Percentiles rank a stretch among this genome's conserved stretches.
phyloP scores from a whole-genome alignment of 2,329 filamentous ascomycete species.

The Alternaria metachromatica region DNA sequence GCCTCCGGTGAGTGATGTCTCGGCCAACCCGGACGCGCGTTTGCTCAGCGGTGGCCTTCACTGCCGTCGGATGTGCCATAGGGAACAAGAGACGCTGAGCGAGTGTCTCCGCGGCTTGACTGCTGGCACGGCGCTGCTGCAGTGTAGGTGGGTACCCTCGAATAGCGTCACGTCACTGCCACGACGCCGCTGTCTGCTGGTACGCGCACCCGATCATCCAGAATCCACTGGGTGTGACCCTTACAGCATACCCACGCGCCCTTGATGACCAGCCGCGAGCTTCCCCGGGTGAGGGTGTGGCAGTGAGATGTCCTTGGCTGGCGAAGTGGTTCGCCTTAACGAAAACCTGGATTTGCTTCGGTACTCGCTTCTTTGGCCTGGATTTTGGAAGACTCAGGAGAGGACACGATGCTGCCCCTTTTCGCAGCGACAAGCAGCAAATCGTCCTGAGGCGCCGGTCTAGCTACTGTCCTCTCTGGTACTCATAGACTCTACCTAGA shows the following conservation, averaged over 20 bases:
- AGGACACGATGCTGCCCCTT: neutral
- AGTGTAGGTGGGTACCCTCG: neutral
- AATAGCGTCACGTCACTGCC: neutral
- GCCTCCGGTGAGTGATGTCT: conserved; percentile 4
- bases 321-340: neutral
- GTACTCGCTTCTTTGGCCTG: neutral
- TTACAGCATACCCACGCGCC: neutral
- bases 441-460: neutral
- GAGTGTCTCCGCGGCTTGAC: neutral
- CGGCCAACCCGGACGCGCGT: conserved; percentile 7
- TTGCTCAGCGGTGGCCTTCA: neutral
- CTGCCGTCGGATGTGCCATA: neutral
- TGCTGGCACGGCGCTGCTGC: neutral
- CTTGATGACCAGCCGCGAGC: neutral
- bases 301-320: neutral
- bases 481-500: neutral
- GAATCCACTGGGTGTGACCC: neutral
- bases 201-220: neutral
- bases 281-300: neutral
- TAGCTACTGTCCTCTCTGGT: neutral
- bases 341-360: neutral
- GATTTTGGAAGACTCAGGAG: neutral
- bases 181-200: neutral
- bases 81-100: neutral
- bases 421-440: neutral